Base-by-base conservation (phyloP, 345 rosid genomes). In the Gossypium australe region DNA sequence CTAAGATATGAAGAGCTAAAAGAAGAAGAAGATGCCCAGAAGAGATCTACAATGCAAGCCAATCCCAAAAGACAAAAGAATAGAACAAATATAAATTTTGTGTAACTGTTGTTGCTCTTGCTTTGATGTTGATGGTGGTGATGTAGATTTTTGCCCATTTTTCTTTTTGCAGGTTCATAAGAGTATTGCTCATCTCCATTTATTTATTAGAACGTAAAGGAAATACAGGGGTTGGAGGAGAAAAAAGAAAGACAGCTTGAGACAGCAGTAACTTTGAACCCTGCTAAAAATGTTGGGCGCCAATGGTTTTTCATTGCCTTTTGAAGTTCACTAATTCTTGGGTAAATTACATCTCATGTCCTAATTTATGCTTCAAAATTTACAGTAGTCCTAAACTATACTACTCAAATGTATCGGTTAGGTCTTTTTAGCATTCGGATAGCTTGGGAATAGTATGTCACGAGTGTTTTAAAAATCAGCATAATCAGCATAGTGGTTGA, bases 221-320 rank as follows among this genome's bases (percentile, higher is more conserved):
- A 34, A 45, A 76, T 64, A 29, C 7, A 38, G 62, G 62, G 47
- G 27, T 38, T 61, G 76, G 22, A 73, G 77, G 66, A 67, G 51
- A 48, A 70, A 13, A 67, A 29, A 59, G 16, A 64, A 9, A 44
- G 47, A 47, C 60, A 65, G 10, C 58, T 73, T 38, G 61, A 13
- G 69, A 34, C n/a, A 62, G 74, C 49, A 73, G 78, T 48, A 41
- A 38, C 29, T 44, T 65, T 14, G 51, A 59, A 63, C 58, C 0
- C 41, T 22, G 77, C 77, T 59, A 2, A 81, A 78, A 74, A 24
- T 59, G 75, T 70, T 83, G 87, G 85, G 88, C 92, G 94, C 94
- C 88, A 82, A 74, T 76, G 86, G 90, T 88, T 86, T 86, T 66
- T 11, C 41, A 11, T 18, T 14, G 18, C 20, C 24, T 17, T 71